phyloP scores from a whole-genome alignment of 345 rosid species.

The Noccaea bulbosa region DNA sequence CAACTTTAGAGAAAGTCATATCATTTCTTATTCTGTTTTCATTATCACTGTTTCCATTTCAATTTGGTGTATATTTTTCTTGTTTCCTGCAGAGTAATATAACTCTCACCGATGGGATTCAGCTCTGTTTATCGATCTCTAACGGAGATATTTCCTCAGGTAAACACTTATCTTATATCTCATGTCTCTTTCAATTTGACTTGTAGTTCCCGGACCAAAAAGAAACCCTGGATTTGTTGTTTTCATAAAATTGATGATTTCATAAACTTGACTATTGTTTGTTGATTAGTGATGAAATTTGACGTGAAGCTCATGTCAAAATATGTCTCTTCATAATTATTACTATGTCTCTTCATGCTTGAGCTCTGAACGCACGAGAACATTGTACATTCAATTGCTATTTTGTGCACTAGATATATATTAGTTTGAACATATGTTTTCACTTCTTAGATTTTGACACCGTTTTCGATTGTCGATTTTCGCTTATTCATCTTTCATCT shows the following conservation, averaged over 20 bases:
- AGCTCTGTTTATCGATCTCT: conserved; percentile 61
- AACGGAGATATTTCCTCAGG: conserved; percentile 84
- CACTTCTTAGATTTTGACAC: neutral
- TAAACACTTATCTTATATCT: conserved; percentile 20
- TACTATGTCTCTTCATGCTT: neutral
- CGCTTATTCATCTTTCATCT: neutral
- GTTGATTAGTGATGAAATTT: too few relatives aligned
- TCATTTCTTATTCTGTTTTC: neutral
- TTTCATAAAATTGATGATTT: neutral
- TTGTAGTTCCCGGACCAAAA: neutral
- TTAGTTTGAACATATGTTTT: neutral
- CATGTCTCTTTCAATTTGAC: neutral
- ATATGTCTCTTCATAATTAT: neutral
- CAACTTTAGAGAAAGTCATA: neutral
- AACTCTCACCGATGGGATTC: conserved; percentile 56
- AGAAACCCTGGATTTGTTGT: neutral
- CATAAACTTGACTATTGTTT: neutral
- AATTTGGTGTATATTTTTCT: neutral
- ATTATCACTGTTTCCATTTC: neutral
- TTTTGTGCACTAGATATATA: neutral
- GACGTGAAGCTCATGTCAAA: neutral
- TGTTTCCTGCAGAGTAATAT: conserved; percentile 16
- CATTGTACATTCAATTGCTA: neutral
- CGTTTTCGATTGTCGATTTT: neutral
- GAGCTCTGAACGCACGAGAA: neutral